phyloP scores from a whole-genome alignment of 1,139 yeast species.

The Scheffersomyces titani region DNA sequence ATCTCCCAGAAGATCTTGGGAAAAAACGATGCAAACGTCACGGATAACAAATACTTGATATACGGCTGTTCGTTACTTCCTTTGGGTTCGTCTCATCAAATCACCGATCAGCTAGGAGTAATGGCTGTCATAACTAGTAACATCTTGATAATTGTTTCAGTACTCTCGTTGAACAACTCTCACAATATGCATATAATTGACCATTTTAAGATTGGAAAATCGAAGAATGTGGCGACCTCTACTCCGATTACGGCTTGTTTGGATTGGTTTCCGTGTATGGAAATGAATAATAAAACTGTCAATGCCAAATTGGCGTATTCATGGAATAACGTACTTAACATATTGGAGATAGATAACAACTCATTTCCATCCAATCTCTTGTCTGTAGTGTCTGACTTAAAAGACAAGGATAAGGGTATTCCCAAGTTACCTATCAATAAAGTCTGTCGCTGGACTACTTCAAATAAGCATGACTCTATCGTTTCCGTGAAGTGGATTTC shows the following conservation, averaged over 20 bases:
- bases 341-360: conserved; percentile 51
- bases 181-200: conserved; percentile 37
- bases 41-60: conserved; percentile 16
- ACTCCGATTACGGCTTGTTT: conserved; percentile 39
- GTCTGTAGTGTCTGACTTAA: conserved; percentile 31
- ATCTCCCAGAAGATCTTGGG: conserved; percentile 59
- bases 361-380: conserved; percentile 30
- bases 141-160: conserved; percentile 54
- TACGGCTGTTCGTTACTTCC: conserved; percentile 50
- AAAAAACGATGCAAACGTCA: conserved; percentile 31
- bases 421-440: conserved; percentile 43
- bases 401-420: conserved; percentile 40
- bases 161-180: conserved; percentile 48
- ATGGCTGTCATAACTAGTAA: conserved; percentile 61
- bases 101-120: conserved; percentile 59
- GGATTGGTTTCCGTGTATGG: conserved; percentile 57
- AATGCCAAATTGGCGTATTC: conserved; percentile 63
- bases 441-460: conserved; percentile 47
- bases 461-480: conserved; percentile 38
- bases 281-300: conserved; percentile 17
- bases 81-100: conserved; percentile 50
- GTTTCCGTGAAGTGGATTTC: conserved; percentile 64
- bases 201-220: conserved; percentile 54
- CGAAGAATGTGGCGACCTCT: conserved; percentile 28
- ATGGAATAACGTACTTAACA: conserved; percentile 60